A percentile compares a stretch with the other conserved stretches of the same genome.
phyloP scores from a whole-genome alignment of 495 filamentous ascomycete species.

The Letharia lupina region DNA sequence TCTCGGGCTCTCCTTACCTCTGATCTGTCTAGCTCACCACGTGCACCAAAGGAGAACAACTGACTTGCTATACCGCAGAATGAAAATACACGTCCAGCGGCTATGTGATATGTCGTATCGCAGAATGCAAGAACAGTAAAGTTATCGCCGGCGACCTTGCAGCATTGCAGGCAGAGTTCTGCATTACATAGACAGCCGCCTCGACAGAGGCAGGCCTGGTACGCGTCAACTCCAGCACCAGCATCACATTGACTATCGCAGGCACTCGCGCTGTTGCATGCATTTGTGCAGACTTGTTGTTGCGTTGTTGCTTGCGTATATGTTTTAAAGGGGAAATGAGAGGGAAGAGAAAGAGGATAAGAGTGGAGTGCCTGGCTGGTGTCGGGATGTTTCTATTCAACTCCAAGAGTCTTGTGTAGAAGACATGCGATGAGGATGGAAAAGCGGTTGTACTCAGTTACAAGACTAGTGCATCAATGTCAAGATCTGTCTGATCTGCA shows the following conservation, averaged over 20 bases:
- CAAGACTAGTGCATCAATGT: no score
- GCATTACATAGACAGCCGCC: slow-evolving; percentile 9
- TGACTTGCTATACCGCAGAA: slow-evolving; percentile 3
- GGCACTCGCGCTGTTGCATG: slow-evolving; percentile 6
- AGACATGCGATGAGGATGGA: no score
- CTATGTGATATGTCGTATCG: neutral
- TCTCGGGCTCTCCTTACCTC: neutral
- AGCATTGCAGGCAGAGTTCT: slow-evolving; percentile 9
- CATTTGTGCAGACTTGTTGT: neutral
- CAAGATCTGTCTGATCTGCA: no score
- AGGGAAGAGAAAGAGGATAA: neutral
- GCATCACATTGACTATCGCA: neutral
- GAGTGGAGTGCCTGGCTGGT: no score
- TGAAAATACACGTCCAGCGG: neutral
- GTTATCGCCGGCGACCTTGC: neutral
- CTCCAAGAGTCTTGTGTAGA: no score
- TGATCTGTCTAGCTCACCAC: neutral
- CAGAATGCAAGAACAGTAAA: neutral
- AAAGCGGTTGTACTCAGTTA: no score
- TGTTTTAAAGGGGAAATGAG: neutral
- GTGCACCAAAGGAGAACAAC: neutral
- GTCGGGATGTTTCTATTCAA: neutral
- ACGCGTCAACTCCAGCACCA: neutral
- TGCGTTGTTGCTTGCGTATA: slow-evolving; percentile 3
- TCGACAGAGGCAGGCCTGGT: slow-evolving; percentile 5